Base-by-base conservation (phyloP, 306 rosid genomes). In the Cyclanthera cordifolia region DNA sequence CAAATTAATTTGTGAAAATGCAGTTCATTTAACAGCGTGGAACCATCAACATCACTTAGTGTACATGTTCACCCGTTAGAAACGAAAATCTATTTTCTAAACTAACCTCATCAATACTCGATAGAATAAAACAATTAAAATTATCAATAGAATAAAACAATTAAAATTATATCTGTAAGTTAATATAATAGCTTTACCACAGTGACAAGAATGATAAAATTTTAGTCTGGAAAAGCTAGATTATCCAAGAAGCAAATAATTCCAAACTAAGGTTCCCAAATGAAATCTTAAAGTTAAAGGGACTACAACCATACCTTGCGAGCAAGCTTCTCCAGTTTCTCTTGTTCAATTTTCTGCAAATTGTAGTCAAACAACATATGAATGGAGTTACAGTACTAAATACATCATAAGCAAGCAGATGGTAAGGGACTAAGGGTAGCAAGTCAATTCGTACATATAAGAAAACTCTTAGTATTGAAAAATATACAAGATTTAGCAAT, bases 331-430 rank as follows among this genome's bases (percentile, higher is more conserved):
- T 59, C 67, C 25, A 59, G 25, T 59, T 59, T 59, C 45, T 59
- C 67, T 59, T 59, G 67, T 34, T 59, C 67, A n/a, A 3, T 59
- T 59, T 59, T 59, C 67, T 59, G 48, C 67, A 64, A 64, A 64
- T 19, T 8, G 4, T 17, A 39, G 20, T 3, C 8, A 41, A 53
- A 64, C 2, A 6, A 43, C 3, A 8, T 39, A 61, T 39, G n/a
- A 17, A 61, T 10, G 28, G 27, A 59, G 45, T 8, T 0, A 34
- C 9, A 3, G 41, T 32, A 59, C 20, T 55, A 17, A 59, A 59
- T 21, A 59, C 67, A 17, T 3, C 47, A 59, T 8, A 59, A 59
- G 64, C 15, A 59, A 17, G 67, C 25, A 59, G 67, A n/a, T 59
- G 25, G 46, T 32, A 34, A 59, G n/a, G 16, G 27, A 15, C 24